Base-by-base conservation (phyloP, 2,329 filamentous ascomycete species). In the Hypoxylon sp. region DNA sequence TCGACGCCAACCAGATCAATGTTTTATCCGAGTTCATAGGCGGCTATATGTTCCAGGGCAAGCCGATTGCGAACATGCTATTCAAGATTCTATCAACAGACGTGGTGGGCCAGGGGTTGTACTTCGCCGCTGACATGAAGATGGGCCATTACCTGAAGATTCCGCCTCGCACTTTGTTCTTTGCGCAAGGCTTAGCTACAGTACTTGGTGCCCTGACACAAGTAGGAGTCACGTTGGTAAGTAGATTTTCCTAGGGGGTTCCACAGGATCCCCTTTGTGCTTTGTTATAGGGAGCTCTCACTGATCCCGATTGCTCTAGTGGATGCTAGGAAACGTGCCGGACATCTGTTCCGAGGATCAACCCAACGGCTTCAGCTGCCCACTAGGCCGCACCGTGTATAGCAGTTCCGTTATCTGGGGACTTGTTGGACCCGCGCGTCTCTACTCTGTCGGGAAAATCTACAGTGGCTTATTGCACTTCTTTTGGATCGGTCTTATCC, bases 81-180 rank as follows among this genome's bases (percentile, higher is more conserved):
- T 82, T 82, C 73, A 82, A 82, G 70, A 75, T 78, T 16, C 71
- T 82, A 3, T 80, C 78, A 2, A 79, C 76, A 1, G 80, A 81
- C 61, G 79, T 81, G 7, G 70, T 73, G 1, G 78, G 79, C 12
- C 81, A 84, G 63, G 82, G 79, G 0, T 76, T 83, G 14, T 82
- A 79, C 39, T 85, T 84, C 57, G 77, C 78, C 1, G 78, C 81
- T 66, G 83, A 85, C 67, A 78, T 85, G 78, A 85, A 85, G 72
- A 74, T 85, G 34, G 83, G 79, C 1, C 83, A 84, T 61, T 85
- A 85, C 72, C 74, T 84, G 59, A 85, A 86, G 70, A 81, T 85
- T 43, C 80, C 83, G 0, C 81, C 81, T 0, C 77, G 79, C 3
- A 82, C 80, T 9, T 76, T 82, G 2, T 85, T 86, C 72, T 77